A percentile compares a stretch with the other conserved stretches of the same genome.
Evolutionary conservation across 2,329 filamentous ascomycete genomes (phyloP).

Genomic region (Ustulina deusta): DNA sequence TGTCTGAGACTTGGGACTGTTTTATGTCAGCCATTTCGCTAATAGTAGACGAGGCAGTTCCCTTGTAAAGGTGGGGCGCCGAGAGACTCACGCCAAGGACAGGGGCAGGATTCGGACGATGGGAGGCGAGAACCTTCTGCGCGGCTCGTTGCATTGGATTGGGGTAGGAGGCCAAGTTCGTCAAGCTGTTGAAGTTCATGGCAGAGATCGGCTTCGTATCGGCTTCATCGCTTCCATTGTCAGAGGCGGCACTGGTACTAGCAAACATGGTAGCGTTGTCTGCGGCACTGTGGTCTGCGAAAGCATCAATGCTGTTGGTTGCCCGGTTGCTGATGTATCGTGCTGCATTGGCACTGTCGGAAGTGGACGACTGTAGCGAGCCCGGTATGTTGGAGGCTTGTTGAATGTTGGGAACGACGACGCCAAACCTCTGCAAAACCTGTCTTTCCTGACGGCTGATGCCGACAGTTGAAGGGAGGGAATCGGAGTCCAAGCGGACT

Average conservation of each 20-base stretch:
- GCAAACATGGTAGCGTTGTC: slow-evolving; percentile 8
- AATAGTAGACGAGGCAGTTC: slow-evolving; percentile 34
- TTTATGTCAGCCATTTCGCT: slow-evolving; percentile 24
- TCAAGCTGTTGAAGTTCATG: slow-evolving; percentile 64
- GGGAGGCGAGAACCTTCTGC: slow-evolving; percentile 58
- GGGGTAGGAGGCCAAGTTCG: slow-evolving; percentile 66
- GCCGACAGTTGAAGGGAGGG: slow-evolving; percentile 8
- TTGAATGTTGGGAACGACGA: neutral
- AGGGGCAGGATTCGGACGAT: slow-evolving; percentile 40
- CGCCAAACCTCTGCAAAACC: slow-evolving; percentile 35
- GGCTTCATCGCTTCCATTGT: slow-evolving; percentile 48
- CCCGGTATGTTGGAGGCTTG: slow-evolving; percentile 1
- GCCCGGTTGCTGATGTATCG: neutral
- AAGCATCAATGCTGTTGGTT: neutral
- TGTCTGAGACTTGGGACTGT: slow-evolving; percentile 40
- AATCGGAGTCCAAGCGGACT: slow-evolving; percentile 11
- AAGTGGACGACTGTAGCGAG: neutral
- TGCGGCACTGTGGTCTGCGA: slow-evolving; percentile 2
- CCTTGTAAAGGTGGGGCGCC: neutral
- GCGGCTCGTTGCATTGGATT: slow-evolving; percentile 67
- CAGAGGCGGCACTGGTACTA: slow-evolving; percentile 39
- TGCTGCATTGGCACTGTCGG: neutral
- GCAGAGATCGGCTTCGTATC: slow-evolving; percentile 55
- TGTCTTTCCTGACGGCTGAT: slow-evolving; percentile 24
- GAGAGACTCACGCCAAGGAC: slow-evolving; percentile 32